Evolutionary conservation across 257 asterid genomes (phyloP), one percentile per base, ranked within the genome.

Genomic region (Jacaranda copaia): DNA sequence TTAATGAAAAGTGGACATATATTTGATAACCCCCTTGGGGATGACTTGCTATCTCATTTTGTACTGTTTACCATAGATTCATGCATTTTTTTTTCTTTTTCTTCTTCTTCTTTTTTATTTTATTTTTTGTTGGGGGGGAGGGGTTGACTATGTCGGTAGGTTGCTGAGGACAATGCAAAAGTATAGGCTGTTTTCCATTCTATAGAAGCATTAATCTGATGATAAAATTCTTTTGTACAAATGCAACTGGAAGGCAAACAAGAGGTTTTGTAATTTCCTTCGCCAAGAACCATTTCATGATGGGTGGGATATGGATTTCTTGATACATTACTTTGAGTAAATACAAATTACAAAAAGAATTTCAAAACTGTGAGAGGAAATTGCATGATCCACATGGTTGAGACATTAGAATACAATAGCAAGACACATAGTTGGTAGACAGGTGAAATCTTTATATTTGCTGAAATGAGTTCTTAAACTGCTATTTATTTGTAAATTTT

Each of bases 231-330:
- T 66, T 67, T 7, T 40, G 1, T 1, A 40, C 38, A 18, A 8
- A 65, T 11, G 19, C 12, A 40, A 72, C 68, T 25, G 43, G 18
- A 69, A 12, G 43, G 51, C n/a, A 36, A 32, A 20, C 52, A 38
- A 1, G 36, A 49, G 36, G 62, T 5, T 16, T 64, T 64, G 18
- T 39, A 38, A 43, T 45, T 76, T 55, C n/a, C 61, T 58, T 76
- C 38, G 8, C 9, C 12, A 49, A 16, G 18, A 55, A 57, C 69
- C 35, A 18, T 61, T 64, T 38, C 12, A 42, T 68, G 76, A 67
- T 68, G 61, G 13, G 61, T 61, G 14, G 43, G 55, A 60, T 60
- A 32, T 42, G 55, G 70, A 32, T 25, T 56, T 42, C 32, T 77
- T 4, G 45, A 25, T 60, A 20, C 38, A 57, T 18, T 51, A 16